These are phyloP conservation scores for Venturia asperata DNA, from an alignment of 2,329 filamentous ascomycete species.

Conservation along the genomic window DNA sequence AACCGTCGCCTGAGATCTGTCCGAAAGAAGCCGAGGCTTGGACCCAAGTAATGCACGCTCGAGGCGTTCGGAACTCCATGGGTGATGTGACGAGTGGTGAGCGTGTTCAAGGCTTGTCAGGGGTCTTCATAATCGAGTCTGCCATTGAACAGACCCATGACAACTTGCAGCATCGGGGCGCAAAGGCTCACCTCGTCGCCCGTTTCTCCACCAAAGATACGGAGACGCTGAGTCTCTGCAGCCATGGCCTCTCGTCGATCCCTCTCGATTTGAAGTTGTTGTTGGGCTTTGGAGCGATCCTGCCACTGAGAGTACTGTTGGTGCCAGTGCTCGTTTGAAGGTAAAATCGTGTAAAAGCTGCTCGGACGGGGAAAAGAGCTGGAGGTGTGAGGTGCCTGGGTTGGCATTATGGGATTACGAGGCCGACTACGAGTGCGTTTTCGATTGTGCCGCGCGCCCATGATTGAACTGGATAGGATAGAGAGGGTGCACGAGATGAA, in stretches of 20 bases:
- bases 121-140: conserved; percentile 39
- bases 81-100: background rate
- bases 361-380: conserved; percentile 24
- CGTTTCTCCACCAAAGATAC: conserved; percentile 39
- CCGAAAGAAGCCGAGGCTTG: too few species aligned
- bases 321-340: conserved; percentile 30
- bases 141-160: conserved; percentile 40
- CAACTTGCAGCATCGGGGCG: conserved; percentile 41
- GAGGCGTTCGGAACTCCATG: background rate
- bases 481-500: background rate
- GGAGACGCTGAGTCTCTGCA: conserved; percentile 23
- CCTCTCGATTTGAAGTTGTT: conserved; percentile 10
- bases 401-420: conserved; percentile 32
- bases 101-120: conserved; percentile 22
- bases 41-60: background rate
- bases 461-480: conserved; percentile 20
- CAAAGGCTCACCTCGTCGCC: conserved; percentile 38
- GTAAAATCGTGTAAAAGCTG: conserved; percentile 29
- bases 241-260: conserved; percentile 17
- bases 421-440: conserved; percentile 38
- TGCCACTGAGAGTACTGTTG: conserved; percentile 34
- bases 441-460: conserved; percentile 40
- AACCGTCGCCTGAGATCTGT: too few species aligned
- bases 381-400: conserved; percentile 22
- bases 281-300: conserved; percentile 27